Evolutionary conservation across 2,329 filamentous ascomycete species (phyloP).

Genomic region (Polytolypa hystricis): DNA sequence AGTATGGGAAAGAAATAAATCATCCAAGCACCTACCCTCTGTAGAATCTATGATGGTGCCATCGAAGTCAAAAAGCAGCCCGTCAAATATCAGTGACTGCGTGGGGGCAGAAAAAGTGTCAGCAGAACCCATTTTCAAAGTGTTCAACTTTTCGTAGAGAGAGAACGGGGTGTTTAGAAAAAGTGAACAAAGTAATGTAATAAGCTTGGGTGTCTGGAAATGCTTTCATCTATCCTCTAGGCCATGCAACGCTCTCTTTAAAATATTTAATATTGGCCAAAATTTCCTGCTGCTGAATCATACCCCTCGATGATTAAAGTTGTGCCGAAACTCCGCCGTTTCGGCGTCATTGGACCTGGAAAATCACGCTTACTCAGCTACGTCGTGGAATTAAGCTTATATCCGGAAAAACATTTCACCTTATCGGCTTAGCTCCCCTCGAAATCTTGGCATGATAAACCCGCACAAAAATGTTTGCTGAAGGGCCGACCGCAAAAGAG

Average conservation of each 20-base stretch:
- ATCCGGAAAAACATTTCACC: slow-evolving; percentile 3
- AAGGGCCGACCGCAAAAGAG: not conserved
- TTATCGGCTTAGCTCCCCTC: not conserved
- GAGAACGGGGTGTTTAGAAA: no score
- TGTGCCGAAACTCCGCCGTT: no score
- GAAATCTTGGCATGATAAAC: slow-evolving; percentile 6
- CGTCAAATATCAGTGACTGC: slow-evolving; percentile 30
- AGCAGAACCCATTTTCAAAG: slow-evolving; percentile 12
- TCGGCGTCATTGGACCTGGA: no score
- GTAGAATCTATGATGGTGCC: slow-evolving; percentile 39
- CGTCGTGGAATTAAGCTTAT: not conserved
- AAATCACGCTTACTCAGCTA: not conserved
- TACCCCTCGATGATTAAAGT: no score
- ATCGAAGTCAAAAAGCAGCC: slow-evolving; percentile 38
- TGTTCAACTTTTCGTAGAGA: no score
- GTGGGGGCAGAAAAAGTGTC: slow-evolving; percentile 30
- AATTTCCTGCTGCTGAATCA: no score
- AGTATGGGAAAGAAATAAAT: no score
- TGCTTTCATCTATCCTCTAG: no score
- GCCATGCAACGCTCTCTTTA: no score
- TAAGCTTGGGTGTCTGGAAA: no score
- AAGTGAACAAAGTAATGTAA: no score
- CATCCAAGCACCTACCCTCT: slow-evolving; percentile 22
- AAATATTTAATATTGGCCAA: no score
- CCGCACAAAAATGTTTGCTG: slow-evolving; percentile 8